Conservation (phyloP, 2,329 filamentous ascomycete species). For the Albophoma yamanashiensis region DNA sequence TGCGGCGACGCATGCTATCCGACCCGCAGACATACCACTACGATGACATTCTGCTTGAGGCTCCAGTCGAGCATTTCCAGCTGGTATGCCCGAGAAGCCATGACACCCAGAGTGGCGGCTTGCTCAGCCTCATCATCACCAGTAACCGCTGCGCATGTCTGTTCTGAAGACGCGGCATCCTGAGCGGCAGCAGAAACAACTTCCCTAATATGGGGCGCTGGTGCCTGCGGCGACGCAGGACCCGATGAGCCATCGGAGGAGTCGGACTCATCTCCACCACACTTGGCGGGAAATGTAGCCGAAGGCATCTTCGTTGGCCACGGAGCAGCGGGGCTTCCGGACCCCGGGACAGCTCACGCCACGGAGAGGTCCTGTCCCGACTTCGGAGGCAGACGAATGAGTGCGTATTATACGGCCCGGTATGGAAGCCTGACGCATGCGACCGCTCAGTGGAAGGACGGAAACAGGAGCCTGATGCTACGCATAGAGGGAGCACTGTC, state of each 20-base stretch:
- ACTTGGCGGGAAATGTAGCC: not conserved
- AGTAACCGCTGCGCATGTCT: not conserved
- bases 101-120: conserved; percentile 11
- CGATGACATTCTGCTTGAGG: conserved; percentile 58
- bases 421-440: not conserved
- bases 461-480: not conserved
- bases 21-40: conserved; percentile 40
- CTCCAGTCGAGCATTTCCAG: conserved; percentile 66
- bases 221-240: not conserved
- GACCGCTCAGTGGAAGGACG: not conserved
- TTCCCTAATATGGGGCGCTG: conserved; percentile 8
- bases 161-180: not conserved
- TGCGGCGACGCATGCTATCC: not conserved
- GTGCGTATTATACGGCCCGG: not conserved
- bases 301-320: conserved; percentile 1
- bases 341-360: not conserved
- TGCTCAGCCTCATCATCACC: conserved; percentile 2
- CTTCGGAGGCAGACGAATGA: not conserved
- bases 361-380: not conserved
- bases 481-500: not conserved
- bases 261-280: conserved; percentile 3
- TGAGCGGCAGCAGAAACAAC: conserved; percentile 5
- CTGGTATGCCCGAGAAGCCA: conserved; percentile 54
- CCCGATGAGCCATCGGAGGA: conserved; percentile 1
- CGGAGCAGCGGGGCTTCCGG: not conserved